Evolutionary conservation across 1,139 yeast genomes (phyloP), one percentile per base, ranked within the genome.

Genomic region (Suhomyces ambrosiae): DNA sequence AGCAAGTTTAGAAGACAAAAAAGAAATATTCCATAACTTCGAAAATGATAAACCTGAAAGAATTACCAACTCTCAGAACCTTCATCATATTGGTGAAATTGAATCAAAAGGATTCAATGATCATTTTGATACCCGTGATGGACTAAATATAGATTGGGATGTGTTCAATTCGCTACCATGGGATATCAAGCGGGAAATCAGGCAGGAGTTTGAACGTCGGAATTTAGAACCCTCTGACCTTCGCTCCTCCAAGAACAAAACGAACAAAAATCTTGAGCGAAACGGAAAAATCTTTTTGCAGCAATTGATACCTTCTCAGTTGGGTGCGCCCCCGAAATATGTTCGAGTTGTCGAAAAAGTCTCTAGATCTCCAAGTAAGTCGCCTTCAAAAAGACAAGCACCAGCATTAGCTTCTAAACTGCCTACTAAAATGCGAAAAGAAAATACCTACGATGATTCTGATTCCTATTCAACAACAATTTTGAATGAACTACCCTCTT

Each of bases 101-200:
- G n/a, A n/a, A n/a, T n/a, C n/a, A n/a, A n/a, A n/a, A n/a, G n/a
- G n/a, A n/a, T n/a, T n/a, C n/a, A n/a, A n/a, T n/a, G n/a, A n/a
- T n/a, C 27, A 11, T 7, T 11, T 23, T 9, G 25, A 30, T 10
- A 14, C 18, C 5, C 35, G 21, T 8, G 33, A 23, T 3, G 30
- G 18, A 6, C 54, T 49, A 5, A 45, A 64, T 14, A 71, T 80
- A 15, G 82, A 80, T 42, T 67, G 78, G 74, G 76, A 72, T 2
- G 78, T 79, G 0, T 77, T 80, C 47, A 60, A 73, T 8, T 65
- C 64, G n/a, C 53, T 81, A 5, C 87, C 87, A 0, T 37, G 41
- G n/a, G 76, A 73, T 5, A 71, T 81, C 1, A 74, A 72, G 44
- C 44, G 55, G 3, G 87, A 81, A 43, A 48, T 80, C 5, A 63